Percentiles rank a stretch among this genome's conserved stretches.
phyloP scores from a whole-genome alignment of 2,329 filamentous ascomycete genomes.

The Sclerotiophoma versabilis region DNA sequence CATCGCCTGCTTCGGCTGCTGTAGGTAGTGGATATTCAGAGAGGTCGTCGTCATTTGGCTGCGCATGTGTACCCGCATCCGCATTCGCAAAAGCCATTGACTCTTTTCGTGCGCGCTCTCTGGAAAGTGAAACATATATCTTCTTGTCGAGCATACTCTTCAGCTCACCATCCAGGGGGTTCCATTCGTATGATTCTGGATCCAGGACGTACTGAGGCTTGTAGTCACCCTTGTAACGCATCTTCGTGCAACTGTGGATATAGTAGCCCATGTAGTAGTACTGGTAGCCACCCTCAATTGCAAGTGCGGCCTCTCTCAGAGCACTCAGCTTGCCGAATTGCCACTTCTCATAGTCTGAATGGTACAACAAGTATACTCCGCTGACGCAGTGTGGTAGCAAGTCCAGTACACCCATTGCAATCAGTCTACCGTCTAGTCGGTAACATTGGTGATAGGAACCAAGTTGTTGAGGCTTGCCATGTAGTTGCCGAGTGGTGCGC shows the following conservation, averaged over 20 bases:
- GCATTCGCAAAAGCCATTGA: neutral
- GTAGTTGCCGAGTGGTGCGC: constrained; percentile 52
- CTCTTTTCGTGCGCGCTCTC: constrained; percentile 40
- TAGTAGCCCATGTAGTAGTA: constrained; percentile 89
- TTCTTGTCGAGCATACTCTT: constrained; percentile 62
- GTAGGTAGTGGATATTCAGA: constrained; percentile 36
- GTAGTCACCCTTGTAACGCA: constrained; percentile 86
- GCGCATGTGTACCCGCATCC: neutral
- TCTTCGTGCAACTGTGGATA: constrained; percentile 81
- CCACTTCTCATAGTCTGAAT: constrained; percentile 74
- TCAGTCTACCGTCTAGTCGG: constrained; percentile 74
- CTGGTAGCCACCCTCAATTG: constrained; percentile 71
- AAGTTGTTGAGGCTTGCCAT: constrained; percentile 63
- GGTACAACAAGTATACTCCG: constrained; percentile 83
- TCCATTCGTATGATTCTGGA: constrained; percentile 69
- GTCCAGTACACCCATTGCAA: constrained; percentile 80
- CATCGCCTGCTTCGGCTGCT: constrained; percentile 43
- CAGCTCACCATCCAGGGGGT: constrained; percentile 62
- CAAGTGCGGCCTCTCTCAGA: constrained; percentile 74
- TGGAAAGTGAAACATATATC: constrained; percentile 59
- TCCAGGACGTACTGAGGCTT: constrained; percentile 77
- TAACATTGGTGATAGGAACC: constrained; percentile 87
- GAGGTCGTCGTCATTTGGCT: constrained; percentile 2
- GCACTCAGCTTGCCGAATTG: constrained; percentile 79
- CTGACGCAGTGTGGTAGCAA: constrained; percentile 79